Conservation (phyloP, 1,284 basidiomycete genomes). For the Boletus chippewaensis region DNA sequence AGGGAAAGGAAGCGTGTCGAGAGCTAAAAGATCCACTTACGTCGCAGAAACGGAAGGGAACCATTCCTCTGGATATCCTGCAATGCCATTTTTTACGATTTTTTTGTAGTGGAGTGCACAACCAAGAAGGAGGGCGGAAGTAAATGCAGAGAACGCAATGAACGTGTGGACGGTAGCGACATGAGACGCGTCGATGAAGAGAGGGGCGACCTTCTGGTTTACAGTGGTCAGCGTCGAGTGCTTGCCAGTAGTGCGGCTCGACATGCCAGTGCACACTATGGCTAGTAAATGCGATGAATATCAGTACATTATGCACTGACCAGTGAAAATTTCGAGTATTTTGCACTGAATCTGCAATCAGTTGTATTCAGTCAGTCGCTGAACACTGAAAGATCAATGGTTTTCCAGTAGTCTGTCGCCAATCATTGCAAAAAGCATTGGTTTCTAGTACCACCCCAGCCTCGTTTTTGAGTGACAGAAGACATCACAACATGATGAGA, state of each 20-base stretch:
- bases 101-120: conserved; percentile 74
- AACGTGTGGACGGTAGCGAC: conserved; percentile 65
- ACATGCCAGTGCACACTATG: conserved; percentile 18
- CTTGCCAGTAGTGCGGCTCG: conserved; percentile 10
- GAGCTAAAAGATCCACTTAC: conserved; percentile 40
- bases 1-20: neutral
- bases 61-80: conserved; percentile 86
- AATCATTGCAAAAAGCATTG: too few species aligned
- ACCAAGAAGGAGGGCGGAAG: conserved; percentile 62
- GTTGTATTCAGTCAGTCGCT: too few species aligned
- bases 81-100: conserved; percentile 85
- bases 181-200: conserved; percentile 43
- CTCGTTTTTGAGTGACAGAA: too few species aligned
- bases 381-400: too few species aligned
- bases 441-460: too few species aligned
- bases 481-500: too few species aligned
- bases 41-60: conserved; percentile 91
- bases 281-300: too few species aligned
- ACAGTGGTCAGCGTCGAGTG: conserved; percentile 1
- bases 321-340: too few species aligned
- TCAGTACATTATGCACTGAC: too few species aligned
- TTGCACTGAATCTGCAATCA: too few species aligned
- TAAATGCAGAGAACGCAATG: conserved; percentile 68
- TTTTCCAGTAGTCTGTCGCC: too few species aligned
- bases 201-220: conserved; percentile 10